phyloP scores from a whole-genome alignment of 179 eudicot species.

The Heliamphora pulchella region DNA sequence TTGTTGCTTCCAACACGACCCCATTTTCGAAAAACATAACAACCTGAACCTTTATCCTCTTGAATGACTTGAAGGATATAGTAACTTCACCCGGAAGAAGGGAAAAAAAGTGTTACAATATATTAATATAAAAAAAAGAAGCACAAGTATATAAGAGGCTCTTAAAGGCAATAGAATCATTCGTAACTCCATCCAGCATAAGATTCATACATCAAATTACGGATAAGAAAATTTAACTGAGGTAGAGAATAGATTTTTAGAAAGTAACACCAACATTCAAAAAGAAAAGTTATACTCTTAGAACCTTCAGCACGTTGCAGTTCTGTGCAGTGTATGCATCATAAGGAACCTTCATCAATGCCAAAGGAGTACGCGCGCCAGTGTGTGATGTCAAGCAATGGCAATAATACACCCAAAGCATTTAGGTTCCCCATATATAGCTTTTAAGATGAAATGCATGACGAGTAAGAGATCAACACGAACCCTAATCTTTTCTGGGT shows the following conservation, averaged over 20 bases:
- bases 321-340: neutral
- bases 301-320: neutral
- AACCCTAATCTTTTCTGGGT: neutral
- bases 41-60: slow-evolving; percentile 78
- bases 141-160: neutral
- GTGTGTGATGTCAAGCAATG: too few species aligned
- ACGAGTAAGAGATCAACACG: neutral
- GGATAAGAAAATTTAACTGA: neutral
- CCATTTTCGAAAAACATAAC: slow-evolving; percentile 96
- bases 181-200: neutral
- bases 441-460: neutral
- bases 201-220: neutral
- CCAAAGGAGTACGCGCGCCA: neutral
- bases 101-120: slow-evolving; percentile 1
- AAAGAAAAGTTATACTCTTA: neutral
- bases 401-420: neutral
- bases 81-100: slow-evolving; percentile 48
- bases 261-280: neutral
- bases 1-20: slow-evolving; percentile 91
- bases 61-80: slow-evolving; percentile 94
- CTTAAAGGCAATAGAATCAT: neutral
- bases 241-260: neutral
- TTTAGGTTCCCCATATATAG: neutral
- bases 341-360: neutral
- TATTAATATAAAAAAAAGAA: neutral